Conservation (phyloP, 179 eudicot species). For the Patellifolia procumbens region DNA sequence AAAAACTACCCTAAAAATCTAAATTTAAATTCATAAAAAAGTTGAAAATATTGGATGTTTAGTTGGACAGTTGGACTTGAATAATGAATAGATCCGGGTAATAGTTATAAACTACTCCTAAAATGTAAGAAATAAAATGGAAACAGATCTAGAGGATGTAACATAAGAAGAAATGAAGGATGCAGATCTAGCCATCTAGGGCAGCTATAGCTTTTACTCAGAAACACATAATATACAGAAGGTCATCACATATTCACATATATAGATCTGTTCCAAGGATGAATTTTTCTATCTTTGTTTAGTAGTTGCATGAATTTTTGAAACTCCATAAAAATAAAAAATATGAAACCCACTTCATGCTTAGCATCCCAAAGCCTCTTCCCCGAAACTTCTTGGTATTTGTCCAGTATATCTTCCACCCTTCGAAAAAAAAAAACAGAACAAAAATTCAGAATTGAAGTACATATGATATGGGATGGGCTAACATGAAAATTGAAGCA, state of each 20-base stretch:
- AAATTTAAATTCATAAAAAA: neutral
- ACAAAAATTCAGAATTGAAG: neutral
- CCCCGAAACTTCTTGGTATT: slow-evolving; percentile 58
- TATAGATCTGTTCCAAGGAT: slow-evolving; percentile 64
- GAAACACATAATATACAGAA: slow-evolving; percentile 19
- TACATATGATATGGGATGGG: too few species aligned
- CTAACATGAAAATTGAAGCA: too few species aligned
- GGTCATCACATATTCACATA: slow-evolving; percentile 25
- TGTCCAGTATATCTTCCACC: slow-evolving; percentile 56
- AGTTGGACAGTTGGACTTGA: too few species aligned
- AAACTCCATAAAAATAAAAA: neutral
- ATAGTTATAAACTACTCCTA: slow-evolving; percentile 22
- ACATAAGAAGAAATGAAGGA: neutral
- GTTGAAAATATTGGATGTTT: neutral
- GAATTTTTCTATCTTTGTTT: slow-evolving; percentile 27
- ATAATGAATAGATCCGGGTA: neutral
- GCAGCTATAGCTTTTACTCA: slow-evolving; percentile 31
- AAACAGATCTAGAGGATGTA: neutral
- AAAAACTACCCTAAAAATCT: neutral
- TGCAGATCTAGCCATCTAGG: slow-evolving; percentile 54
- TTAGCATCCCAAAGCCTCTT: slow-evolving; percentile 80
- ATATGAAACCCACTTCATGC: slow-evolving; percentile 59
- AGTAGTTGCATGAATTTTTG: slow-evolving; percentile 33
- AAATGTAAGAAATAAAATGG: neutral
- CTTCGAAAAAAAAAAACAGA: slow-evolving; percentile 25